Evolutionary conservation across 768 basidiomycete genomes (phyloP), one percentile per base, ranked within the genome.

Genomic region (Suillus subalutaceus): DNA sequence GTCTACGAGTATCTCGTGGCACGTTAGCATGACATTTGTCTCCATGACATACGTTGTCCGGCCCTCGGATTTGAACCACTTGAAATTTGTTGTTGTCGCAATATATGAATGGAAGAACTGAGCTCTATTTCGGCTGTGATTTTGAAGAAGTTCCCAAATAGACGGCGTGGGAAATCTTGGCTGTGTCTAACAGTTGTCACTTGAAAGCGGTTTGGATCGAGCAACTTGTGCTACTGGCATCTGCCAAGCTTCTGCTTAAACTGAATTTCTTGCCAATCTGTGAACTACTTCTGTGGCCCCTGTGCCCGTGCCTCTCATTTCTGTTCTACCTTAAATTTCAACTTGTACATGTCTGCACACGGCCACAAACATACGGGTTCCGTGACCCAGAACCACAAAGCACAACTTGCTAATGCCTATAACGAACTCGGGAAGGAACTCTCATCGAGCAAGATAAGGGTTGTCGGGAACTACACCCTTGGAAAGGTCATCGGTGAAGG

Each of bases 371-470:
- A 85, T 66, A 81, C 87, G 46, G 80, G 79, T 66, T 90, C 88
- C 68, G 78, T 89, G 68, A 81, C 85, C 59, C 87, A 90, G 80
- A 94, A 93, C 78, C 85, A 90, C 80, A 93, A 90, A 79, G 92
- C 91, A 37, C 89, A 96, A 77, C 93, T 99, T 74, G 91, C 91
- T 73, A 94, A 88, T 77, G 96, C 96, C 66, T 99, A 99, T 83
- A 96, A 96, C 80, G 96, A 97, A 84, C 87, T 99, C 7, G 96
- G 96, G 70, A 97, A 91, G 82, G 96, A 97, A 79, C 88, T 99
- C 37, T 90, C 91, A n/a, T 94, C 93, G 32, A 86, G 87, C 68
- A 96, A 92, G 81, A 83, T 98, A 65, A 90, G 91, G 69, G 93
- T 97, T 37, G 89, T 98, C 53, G 96, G 96, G 65, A 96, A 96